Conservation (phyloP, 768 basidiomycete species). For the Mycena alexandri region DNA sequence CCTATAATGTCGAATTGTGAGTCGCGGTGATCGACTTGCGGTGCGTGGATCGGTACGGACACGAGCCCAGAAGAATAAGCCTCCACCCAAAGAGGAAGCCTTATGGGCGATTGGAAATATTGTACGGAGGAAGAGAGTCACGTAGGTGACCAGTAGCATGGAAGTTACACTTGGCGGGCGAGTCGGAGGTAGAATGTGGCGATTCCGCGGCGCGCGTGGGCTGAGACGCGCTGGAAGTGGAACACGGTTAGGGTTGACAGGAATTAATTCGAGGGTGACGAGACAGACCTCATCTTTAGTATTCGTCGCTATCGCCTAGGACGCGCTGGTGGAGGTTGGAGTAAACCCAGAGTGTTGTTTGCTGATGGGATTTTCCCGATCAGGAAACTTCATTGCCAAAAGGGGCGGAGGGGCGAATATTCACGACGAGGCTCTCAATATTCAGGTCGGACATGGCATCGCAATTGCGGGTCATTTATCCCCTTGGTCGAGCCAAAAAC, state of each 20-base stretch:
- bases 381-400: slow-evolving; percentile 19
- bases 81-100: slow-evolving; percentile 22
- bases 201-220: too few species aligned
- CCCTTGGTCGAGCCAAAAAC: too few species aligned
- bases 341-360: not conserved
- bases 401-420: not conserved
- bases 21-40: not conserved
- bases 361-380: slow-evolving; percentile 2
- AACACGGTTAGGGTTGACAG: not conserved
- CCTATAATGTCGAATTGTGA: slow-evolving; percentile 5
- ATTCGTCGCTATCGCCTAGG: too few species aligned
- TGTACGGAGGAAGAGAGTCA: slow-evolving; percentile 18
- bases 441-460: too few species aligned
- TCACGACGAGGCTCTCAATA: too few species aligned
- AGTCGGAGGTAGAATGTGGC: not conserved
- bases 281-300: too few species aligned
- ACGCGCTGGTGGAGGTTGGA: not conserved
- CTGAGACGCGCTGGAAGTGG: not conserved
- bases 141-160: not conserved
- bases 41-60: slow-evolving; percentile 4
- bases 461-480: too few species aligned
- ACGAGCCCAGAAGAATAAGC: slow-evolving; percentile 26
- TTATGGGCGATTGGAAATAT: not conserved
- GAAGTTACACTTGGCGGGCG: not conserved
- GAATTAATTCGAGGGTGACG: not conserved